These are phyloP conservation scores for Fusarium liriodendri DNA, from an alignment of 2,329 filamentous ascomycete species.

Conservation along the genomic window DNA sequence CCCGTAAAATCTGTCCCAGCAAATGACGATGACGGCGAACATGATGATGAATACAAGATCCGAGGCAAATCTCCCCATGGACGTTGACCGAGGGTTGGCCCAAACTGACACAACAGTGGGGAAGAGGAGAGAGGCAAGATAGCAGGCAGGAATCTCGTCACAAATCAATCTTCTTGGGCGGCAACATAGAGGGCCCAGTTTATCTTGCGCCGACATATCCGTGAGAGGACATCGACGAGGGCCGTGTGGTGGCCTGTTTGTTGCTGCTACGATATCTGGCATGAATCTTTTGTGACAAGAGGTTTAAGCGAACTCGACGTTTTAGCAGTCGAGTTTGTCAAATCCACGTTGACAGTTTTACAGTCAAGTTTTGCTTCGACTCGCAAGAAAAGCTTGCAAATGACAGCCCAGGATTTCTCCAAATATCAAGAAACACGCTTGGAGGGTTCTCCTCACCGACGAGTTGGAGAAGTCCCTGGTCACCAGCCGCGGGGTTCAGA, in stretches of 20 bases:
- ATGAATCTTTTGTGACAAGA: not conserved
- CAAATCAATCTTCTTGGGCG: constrained; percentile 5
- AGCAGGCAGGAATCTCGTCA: constrained; percentile 26
- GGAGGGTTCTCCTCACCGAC: constrained; percentile 32
- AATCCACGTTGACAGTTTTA: not conserved
- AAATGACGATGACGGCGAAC: constrained; percentile 6
- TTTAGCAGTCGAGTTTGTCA: not conserved
- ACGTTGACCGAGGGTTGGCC: constrained; percentile 29
- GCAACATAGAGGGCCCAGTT: constrained; percentile 23
- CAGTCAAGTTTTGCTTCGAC: not conserved
- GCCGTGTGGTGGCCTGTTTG: not conserved
- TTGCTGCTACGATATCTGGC: not conserved
- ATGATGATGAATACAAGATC: constrained; percentile 8
- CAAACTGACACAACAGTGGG: constrained; percentile 10
- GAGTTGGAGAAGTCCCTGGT: constrained; percentile 36
- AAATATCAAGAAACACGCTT: constrained; percentile 5
- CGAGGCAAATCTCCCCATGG: constrained; percentile 12
- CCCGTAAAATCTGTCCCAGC: constrained; percentile 17
- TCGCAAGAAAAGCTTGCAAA: constrained; percentile 4
- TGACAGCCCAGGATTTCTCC: constrained; percentile 34
- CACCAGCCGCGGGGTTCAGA: not conserved
- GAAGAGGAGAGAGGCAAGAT: constrained; percentile 6
- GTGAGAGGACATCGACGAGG: not conserved
- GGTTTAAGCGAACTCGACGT: not conserved
- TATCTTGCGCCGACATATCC: constrained; percentile 29